Evolutionary conservation across 2,329 filamentous ascomycete species (phyloP), one percentile per base, ranked within the genome.

Genomic region (Rugonectria rugulosa): DNA sequence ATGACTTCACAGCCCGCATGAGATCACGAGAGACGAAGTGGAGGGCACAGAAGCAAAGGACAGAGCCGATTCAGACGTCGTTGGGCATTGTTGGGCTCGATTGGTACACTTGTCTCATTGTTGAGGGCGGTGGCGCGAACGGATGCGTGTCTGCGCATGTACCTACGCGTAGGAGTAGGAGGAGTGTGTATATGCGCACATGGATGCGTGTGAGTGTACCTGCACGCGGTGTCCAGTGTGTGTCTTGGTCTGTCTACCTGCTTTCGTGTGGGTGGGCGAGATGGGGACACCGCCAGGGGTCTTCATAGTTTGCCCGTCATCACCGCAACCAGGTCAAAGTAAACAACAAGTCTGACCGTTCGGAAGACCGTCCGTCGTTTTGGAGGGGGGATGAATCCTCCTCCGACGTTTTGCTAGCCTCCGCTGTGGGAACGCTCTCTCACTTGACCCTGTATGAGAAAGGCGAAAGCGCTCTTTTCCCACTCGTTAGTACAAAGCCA

Each of bases 1-100:
- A 63, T 63, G 65, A 67, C 65, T 68, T 68, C 62, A 66, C 62
- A 54, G 60, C 57, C 57, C 62, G 63, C 63, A 67, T 68, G 50
- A 43, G 57, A 63, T 61, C 60, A 57, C 56, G 61, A 62, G 56
- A 46, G 42, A 29, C 19, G 52, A 56, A 55, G 55, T 50, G 40
- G 53, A 47, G 53, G 58, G 45, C 47, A 36, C 29, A 54, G 54
- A 53, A 44, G 42, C 38, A 47, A 45, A 47, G 53, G 26, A 37
- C 32, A 48, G 46, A 56, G 53, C 47, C 53, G 23, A 34, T 46
- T 55, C 57, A 50, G 42, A 32, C 45, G 32, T 50, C 56, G 53
- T 63, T 65, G 63, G 65, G 65, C 65, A 65, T 60, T 65, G 57
- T 68, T 68, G 47, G 65, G 65, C 63, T 62, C 57, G 50, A 53